These are phyloP conservation scores for Teratosphaeria zuluensis DNA, from an alignment of 2,329 filamentous ascomycete species.

Conservation along the genomic window DNA sequence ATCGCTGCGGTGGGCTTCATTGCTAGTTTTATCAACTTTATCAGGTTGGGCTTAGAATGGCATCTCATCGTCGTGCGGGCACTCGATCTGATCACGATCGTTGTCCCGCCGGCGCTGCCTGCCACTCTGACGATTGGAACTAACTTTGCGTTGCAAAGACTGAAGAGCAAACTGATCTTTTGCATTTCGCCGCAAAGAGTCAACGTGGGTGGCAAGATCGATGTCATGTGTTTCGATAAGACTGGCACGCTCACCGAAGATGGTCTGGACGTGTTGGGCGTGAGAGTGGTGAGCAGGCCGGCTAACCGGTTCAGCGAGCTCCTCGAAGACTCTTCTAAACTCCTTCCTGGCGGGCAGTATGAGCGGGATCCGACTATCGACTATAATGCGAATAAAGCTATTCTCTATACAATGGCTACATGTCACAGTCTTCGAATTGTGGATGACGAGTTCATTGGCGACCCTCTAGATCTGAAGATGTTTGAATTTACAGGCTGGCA, in stretches of 20 bases:
- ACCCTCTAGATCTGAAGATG: slow-evolving; percentile 96
- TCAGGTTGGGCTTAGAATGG: slow-evolving; percentile 74
- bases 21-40: slow-evolving; percentile 86
- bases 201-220: slow-evolving; percentile 90
- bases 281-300: slow-evolving; percentile 62
- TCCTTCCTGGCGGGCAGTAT: slow-evolving; percentile 47
- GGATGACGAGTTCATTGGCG: slow-evolving; percentile 80
- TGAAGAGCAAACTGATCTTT: slow-evolving; percentile 86
- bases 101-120: slow-evolving; percentile 87
- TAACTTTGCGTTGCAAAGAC: slow-evolving; percentile 78
- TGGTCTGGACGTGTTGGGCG: slow-evolving; percentile 83
- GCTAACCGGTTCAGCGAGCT: slow-evolving; percentile 64
- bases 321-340: slow-evolving; percentile 52
- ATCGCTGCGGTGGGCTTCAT: slow-evolving; percentile 81
- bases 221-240: slow-evolving; percentile 97
- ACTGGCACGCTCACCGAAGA: slow-evolving; percentile 97
- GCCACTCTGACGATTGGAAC: slow-evolving; percentile 94
- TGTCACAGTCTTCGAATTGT: slow-evolving; percentile 85
- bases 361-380: slow-evolving; percentile 52
- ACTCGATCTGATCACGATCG: slow-evolving; percentile 91
- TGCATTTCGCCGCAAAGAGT: slow-evolving; percentile 97
- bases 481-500: slow-evolving; percentile 93
- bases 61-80: slow-evolving; percentile 86
- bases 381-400: slow-evolving; percentile 56
- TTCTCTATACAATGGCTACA: slow-evolving; percentile 90